Conservation (phyloP, 208 protist species). For the Ichthyophonus hoferi region DNA sequence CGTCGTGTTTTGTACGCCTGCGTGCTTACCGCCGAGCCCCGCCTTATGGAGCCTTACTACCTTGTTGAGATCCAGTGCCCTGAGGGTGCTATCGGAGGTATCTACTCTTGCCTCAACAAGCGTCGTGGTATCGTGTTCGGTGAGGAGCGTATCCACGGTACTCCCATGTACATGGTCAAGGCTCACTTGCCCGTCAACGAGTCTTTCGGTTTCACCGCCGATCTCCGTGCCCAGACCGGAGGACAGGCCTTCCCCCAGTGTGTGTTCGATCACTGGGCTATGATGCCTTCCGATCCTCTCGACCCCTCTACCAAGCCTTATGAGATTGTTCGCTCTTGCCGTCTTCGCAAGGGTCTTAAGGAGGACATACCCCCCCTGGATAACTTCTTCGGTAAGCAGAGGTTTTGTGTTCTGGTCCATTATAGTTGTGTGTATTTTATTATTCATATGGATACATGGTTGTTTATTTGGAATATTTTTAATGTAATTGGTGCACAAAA, state of each 20-base stretch:
- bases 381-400: neutral
- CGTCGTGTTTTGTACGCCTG: constrained; percentile 86
- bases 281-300: constrained; percentile 77
- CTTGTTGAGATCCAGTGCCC: constrained; percentile 86
- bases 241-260: constrained; percentile 94
- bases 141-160: constrained; percentile 87
- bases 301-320: constrained; percentile 64
- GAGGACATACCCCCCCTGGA: constrained; percentile 71
- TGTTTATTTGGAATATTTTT: neutral
- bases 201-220: constrained; percentile 96
- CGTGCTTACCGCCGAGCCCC: constrained; percentile 83
- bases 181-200: constrained; percentile 96
- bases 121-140: constrained; percentile 90
- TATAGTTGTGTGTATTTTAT: neutral
- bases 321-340: constrained; percentile 72
- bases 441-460: neutral
- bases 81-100: constrained; percentile 85
- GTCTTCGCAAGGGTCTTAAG: constrained; percentile 93
- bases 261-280: constrained; percentile 96
- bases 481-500: neutral
- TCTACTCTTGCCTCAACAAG: constrained; percentile 89
- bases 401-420: neutral
- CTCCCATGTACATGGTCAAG: constrained; percentile 90
- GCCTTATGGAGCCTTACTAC: constrained; percentile 96
- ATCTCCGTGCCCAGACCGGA: constrained; percentile 86